A percentile compares a stretch with the other conserved stretches of the same genome.
These are phyloP conservation scores for Endogone sp. DNA, from an alignment of 192 early-diverging fungal genomes.

Conservation along the genomic window DNA sequence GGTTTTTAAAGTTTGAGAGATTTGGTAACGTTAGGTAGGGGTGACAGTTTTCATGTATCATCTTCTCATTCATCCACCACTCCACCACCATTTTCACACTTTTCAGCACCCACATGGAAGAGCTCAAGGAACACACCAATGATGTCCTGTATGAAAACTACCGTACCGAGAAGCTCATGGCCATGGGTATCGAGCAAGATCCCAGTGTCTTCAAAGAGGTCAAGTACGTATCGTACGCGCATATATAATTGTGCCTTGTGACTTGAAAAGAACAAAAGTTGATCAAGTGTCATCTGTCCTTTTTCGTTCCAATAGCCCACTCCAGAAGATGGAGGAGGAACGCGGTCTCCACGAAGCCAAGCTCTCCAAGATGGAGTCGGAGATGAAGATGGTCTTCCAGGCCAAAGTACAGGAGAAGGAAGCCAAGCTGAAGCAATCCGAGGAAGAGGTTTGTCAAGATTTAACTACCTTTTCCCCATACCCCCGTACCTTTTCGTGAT, in stretches of 20 bases:
- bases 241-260: too few species aligned
- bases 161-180: conserved; percentile 89
- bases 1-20: neutral
- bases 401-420: conserved; percentile 99
- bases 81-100: conserved; percentile 5
- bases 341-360: conserved; percentile 88
- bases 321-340: conserved; percentile 88
- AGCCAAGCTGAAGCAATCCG: conserved; percentile 94
- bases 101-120: conserved; percentile 89
- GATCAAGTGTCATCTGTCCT: neutral
- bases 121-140: conserved; percentile 93
- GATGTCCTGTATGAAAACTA: conserved; percentile 92
- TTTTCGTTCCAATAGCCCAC: conserved; percentile 15
- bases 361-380: conserved; percentile 96
- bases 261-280: too few species aligned
- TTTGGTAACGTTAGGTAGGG: neutral
- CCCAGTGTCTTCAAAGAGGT: conserved; percentile 75
- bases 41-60: conserved; percentile 7
- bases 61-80: neutral
- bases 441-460: conserved; percentile 76
- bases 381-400: conserved; percentile 99
- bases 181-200: conserved; percentile 81
- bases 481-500: neutral
- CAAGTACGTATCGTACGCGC: conserved; percentile 47
- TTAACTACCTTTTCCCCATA: too few species aligned